Evolutionary conservation across 1,139 yeast genomes (phyloP).

Genomic region (Candida sp.): DNA sequence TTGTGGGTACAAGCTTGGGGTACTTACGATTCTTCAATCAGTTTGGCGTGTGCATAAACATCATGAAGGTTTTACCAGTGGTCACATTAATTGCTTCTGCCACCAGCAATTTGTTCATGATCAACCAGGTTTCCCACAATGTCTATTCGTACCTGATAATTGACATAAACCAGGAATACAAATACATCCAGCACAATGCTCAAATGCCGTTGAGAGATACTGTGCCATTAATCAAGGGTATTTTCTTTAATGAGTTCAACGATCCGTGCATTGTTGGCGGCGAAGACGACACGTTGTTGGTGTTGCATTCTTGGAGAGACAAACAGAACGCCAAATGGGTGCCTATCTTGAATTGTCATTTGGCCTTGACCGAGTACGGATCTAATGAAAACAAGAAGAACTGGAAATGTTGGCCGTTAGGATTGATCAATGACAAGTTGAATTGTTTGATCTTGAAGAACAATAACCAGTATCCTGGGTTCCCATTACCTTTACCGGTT

Average conservation of each 20-base stretch:
- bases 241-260: constrained; percentile 83
- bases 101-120: constrained; percentile 32
- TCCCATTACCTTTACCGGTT: constrained; percentile 86
- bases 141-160: constrained; percentile 41
- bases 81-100: constrained; percentile 41
- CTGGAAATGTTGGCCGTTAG: constrained; percentile 88
- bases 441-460: constrained; percentile 79
- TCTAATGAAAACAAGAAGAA: constrained; percentile 48
- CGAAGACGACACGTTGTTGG: constrained; percentile 66
- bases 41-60: constrained; percentile 44
- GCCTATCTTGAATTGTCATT: constrained; percentile 75
- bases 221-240: constrained; percentile 53
- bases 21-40: constrained; percentile 44
- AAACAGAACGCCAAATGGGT: constrained; percentile 84
- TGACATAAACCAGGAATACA: constrained; percentile 39
- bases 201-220: constrained; percentile 38
- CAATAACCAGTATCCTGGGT: constrained; percentile 52
- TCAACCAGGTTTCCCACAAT: constrained; percentile 33
- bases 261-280: constrained; percentile 90
- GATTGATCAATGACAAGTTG: constrained; percentile 69
- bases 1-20: constrained; percentile 48
- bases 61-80: constrained; percentile 43
- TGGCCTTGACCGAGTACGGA: constrained; percentile 58
- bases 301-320: constrained; percentile 80
- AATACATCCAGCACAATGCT: constrained; percentile 45